phyloP scores from a whole-genome alignment of 768 basidiomycete genomes.

The Russula ochroleuca region DNA sequence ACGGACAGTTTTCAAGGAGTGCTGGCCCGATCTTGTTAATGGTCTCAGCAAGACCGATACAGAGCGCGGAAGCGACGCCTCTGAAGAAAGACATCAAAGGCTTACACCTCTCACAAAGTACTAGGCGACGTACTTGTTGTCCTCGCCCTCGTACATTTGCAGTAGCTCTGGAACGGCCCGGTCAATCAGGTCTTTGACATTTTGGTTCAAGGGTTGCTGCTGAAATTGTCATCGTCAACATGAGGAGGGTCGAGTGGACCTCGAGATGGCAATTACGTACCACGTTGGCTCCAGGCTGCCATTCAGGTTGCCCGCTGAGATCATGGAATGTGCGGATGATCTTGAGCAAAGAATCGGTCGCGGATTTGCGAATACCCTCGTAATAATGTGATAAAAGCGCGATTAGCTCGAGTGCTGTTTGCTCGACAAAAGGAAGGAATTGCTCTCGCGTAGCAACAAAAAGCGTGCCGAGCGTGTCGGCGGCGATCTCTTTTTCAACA shows the following conservation, averaged over 20 bases:
- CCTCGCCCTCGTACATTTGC: conserved; percentile 90
- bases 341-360: conserved; percentile 81
- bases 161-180: conserved; percentile 71
- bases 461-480: conserved; percentile 89
- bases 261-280: conserved; percentile 40
- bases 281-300: conserved; percentile 67
- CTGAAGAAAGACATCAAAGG: conserved; percentile 39
- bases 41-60: conserved; percentile 85
- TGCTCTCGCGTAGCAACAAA: conserved; percentile 76
- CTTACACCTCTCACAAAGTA: conserved; percentile 1
- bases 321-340: conserved; percentile 91
- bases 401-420: conserved; percentile 72
- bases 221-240: background rate
- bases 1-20: conserved; percentile 72
- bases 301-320: conserved; percentile 74
- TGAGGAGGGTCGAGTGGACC: background rate
- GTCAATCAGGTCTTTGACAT: conserved; percentile 74
- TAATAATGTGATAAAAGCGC: conserved; percentile 86
- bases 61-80: conserved; percentile 82
- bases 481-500: conserved; percentile 98
- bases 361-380: conserved; percentile 94
- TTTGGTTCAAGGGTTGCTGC: conserved; percentile 49
- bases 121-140: conserved; percentile 79
- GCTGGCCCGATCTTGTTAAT: conserved; percentile 89
- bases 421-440: conserved; percentile 90